phyloP scores from a whole-genome alignment of 1,284 basidiomycete genomes.

The Volvariella volvacea region DNA sequence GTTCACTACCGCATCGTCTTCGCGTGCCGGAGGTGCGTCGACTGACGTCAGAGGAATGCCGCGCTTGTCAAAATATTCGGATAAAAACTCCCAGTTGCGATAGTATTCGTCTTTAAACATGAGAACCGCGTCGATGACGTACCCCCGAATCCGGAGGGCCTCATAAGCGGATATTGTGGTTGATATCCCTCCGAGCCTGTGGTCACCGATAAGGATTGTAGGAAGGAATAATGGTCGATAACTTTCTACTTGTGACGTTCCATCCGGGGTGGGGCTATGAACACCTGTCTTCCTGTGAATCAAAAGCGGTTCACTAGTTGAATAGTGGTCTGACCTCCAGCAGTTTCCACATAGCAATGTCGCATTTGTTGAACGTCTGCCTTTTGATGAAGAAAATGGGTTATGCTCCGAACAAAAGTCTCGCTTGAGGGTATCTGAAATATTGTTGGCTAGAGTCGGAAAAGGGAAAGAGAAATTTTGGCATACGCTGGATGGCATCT shows the following conservation, averaged over 20 bases:
- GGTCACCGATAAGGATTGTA: conserved; percentile 82
- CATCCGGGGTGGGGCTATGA: conserved; percentile 86
- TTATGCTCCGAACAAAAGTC: conserved; percentile 64
- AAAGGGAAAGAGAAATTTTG: background rate
- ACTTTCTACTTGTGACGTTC: conserved; percentile 80
- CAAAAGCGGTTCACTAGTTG: background rate
- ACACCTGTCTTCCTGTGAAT: conserved; percentile 53
- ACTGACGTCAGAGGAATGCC: conserved; percentile 57
- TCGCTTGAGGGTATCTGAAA: conserved; percentile 50
- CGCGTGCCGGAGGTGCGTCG: conserved; percentile 52
- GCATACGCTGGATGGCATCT: conserved; percentile 37
- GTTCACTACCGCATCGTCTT: conserved; percentile 45
- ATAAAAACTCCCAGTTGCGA: conserved; percentile 81
- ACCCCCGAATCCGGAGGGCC: conserved; percentile 84
- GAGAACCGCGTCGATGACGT: conserved; percentile 83
- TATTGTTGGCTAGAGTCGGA: background rate
- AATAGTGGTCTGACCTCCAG: conserved; percentile 66
- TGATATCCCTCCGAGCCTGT: conserved; percentile 90
- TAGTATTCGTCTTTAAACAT: conserved; percentile 87
- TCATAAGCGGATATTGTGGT: conserved; percentile 94
- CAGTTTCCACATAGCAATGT: conserved; percentile 88
- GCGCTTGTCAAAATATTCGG: conserved; percentile 70
- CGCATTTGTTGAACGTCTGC: conserved; percentile 31
- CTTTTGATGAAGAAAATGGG: conserved; percentile 51
- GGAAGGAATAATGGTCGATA: conserved; percentile 86